These are phyloP conservation scores for Phytophthora pinifolia DNA, from an alignment of 352 stramenopile genomes.

Conservation along the genomic window DNA sequence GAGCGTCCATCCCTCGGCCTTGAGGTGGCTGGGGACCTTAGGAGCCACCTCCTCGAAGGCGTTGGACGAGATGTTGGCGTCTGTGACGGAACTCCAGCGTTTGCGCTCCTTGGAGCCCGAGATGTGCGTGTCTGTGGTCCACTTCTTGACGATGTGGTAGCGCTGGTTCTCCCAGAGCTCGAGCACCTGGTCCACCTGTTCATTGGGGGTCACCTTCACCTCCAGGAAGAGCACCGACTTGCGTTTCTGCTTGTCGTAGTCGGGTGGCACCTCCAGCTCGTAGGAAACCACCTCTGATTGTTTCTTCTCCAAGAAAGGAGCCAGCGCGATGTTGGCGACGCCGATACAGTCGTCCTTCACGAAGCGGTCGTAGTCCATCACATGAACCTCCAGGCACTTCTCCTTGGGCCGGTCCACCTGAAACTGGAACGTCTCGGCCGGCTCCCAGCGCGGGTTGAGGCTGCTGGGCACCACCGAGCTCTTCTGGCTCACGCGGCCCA, in stretches of 20 bases:
- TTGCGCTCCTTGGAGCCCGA: conserved; percentile 58
- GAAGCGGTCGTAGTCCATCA: conserved; percentile 71
- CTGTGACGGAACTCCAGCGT: conserved; percentile 65
- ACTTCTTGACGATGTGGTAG: conserved; percentile 78
- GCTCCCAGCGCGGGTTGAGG: conserved; percentile 59
- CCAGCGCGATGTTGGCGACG: conserved; percentile 46
- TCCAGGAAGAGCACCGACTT: conserved; percentile 63
- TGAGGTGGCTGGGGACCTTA: conserved; percentile 52
- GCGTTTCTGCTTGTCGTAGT: conserved; percentile 63
- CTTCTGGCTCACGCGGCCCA: conserved; percentile 50
- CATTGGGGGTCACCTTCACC: conserved; percentile 49
- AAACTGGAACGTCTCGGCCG: conserved; percentile 66
- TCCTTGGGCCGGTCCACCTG: conserved; percentile 63
- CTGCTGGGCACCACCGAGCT: conserved; percentile 46
- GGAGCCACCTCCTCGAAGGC: conserved; percentile 71
- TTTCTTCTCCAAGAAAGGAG: conserved; percentile 51
- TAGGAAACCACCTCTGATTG: conserved; percentile 54
- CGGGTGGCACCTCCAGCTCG: conserved; percentile 48
- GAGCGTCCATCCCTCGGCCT: conserved; percentile 71
- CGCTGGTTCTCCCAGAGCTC: conserved; percentile 88
- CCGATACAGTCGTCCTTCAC: conserved; percentile 61
- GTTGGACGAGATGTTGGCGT: conserved; percentile 60
- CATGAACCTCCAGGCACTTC: conserved; percentile 50
- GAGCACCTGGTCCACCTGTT: conserved; percentile 61
- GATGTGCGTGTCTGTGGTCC: conserved; percentile 62